Conservation (phyloP, 139 green algal genomes). For the Chara braunii region DNA sequence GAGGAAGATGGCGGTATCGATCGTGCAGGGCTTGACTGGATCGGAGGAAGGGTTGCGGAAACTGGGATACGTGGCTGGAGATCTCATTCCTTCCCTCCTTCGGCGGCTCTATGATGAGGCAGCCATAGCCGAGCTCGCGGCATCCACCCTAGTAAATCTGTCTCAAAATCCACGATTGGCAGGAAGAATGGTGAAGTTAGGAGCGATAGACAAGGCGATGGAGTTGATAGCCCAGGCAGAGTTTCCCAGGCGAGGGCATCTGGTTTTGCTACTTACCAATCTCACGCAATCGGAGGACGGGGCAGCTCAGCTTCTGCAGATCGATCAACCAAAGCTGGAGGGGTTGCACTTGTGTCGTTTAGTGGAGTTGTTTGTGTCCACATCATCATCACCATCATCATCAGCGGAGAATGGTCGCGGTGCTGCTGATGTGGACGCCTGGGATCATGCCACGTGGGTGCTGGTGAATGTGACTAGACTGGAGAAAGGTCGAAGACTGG, state of each 20-base stretch:
- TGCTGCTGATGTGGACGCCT: slow-evolving; percentile 43
- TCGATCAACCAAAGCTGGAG: too few relatives aligned
- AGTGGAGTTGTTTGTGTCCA: too few relatives aligned
- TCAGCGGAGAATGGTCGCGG: too few relatives aligned
- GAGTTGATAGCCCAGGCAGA: slow-evolving; percentile 53
- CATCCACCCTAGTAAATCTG: slow-evolving; percentile 64
- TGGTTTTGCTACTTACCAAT: slow-evolving; percentile 73
- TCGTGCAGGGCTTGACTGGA: slow-evolving; percentile 58
- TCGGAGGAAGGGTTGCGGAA: slow-evolving; percentile 51
- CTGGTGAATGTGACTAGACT: slow-evolving; percentile 65
- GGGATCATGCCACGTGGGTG: slow-evolving; percentile 60
- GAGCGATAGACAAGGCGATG: slow-evolving; percentile 45
- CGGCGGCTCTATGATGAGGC: slow-evolving; percentile 31
- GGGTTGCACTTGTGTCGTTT: too few relatives aligned
- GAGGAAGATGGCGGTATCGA: slow-evolving; percentile 46
- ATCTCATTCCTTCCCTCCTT: slow-evolving; percentile 53
- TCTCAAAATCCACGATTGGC: slow-evolving; percentile 45
- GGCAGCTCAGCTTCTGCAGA: slow-evolving; percentile 54
- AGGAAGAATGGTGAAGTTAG: slow-evolving; percentile 45
- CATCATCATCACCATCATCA: too few relatives aligned
- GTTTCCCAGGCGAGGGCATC: slow-evolving; percentile 43
- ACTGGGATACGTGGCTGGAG: slow-evolving; percentile 26
- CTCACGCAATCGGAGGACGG: slow-evolving; percentile 59
- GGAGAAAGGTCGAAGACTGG: slow-evolving; percentile 44
- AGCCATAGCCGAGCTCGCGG: slow-evolving; percentile 29